These are phyloP conservation scores for Kregervanrija delftensis DNA, from an alignment of 805 yeast species.

Conservation along the genomic window DNA sequence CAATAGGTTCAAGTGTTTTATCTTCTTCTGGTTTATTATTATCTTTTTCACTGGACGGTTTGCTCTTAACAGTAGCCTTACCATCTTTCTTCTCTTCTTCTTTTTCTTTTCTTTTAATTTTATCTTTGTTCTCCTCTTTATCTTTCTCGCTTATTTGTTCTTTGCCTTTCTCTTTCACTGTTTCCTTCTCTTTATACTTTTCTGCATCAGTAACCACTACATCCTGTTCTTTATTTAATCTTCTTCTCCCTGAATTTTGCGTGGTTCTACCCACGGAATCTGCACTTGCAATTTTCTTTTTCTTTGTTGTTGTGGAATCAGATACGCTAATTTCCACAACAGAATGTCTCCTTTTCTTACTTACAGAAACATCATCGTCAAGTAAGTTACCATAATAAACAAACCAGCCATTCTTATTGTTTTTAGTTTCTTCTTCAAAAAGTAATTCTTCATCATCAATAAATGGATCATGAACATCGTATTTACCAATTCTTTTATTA, in stretches of 20 bases:
- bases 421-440: slow-evolving; percentile 90
- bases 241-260: too few species aligned
- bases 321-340: too few species aligned
- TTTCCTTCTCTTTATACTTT: too few species aligned
- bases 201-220: too few species aligned
- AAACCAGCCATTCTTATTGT: slow-evolving; percentile 92
- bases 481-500: slow-evolving; percentile 79
- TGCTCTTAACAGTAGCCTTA: neutral
- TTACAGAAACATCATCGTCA: slow-evolving; percentile 26
- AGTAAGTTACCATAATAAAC: slow-evolving; percentile 90
- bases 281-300: too few species aligned
- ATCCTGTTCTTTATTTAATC: too few species aligned
- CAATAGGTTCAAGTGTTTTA: neutral
- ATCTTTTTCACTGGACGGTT: neutral
- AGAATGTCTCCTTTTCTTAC: too few species aligned
- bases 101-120: neutral
- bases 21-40: neutral
- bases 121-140: neutral
- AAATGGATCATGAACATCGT: slow-evolving; percentile 90
- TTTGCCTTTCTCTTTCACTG: neutral
- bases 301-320: too few species aligned
- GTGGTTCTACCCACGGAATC: too few species aligned
- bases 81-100: neutral
- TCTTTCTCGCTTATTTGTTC: slow-evolving; percentile 1
- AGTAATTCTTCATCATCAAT: slow-evolving; percentile 90